Base-by-base conservation (phyloP, 2,329 filamentous ascomycete species). In the Colletotrichum tanaceti region DNA sequence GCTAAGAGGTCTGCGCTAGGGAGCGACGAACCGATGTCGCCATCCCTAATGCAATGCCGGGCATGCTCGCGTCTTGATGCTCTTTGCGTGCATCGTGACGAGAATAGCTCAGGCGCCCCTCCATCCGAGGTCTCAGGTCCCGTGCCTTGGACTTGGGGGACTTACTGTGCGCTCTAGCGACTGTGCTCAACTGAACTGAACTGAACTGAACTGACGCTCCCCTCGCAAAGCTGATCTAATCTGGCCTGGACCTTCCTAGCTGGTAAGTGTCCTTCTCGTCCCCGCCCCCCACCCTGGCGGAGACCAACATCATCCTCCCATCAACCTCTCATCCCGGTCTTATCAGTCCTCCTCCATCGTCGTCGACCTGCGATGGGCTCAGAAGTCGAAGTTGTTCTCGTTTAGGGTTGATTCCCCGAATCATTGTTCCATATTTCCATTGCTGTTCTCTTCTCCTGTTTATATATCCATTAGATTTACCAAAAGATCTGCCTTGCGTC, bases 401-500 rank as follows among this genome's bases (percentile, higher is more conserved):
- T 46, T 22, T 69, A 61, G 50, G 22, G 22, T 5, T 41, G n/a
- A 24, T 49, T 41, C 38, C 54, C 10, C 39, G 5, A 9, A 38
- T 20, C 10, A n/a, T 58, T 10, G 18, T 18, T 3, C 32, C 54
- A 4, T 18, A 1, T 39, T 39, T 57, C 41, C 11, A 20, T 50
- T 22, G 3, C 41, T 41, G 13, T 28, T 24, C 9, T 52, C 49
- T 11, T 65, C 9, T 58, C 6, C 9, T 44, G 18, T 3, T 32
- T 18, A 28, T 32, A 59, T 66, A 50, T 43, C 57, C 55, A 65
- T 50, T 46, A 28, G 35, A 61, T 68, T 61, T 68, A 35, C 54
- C 38, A 41, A 32, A 32, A 63, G 50, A 61, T 60, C 57, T 66
- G 46, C 50, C 55, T 57, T 69, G 66, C 62, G 66, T 69, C 66